Evolutionary conservation across 108 stramenopile species (phyloP).

Genomic region (Pseudonitzschia delicatissima): DNA sequence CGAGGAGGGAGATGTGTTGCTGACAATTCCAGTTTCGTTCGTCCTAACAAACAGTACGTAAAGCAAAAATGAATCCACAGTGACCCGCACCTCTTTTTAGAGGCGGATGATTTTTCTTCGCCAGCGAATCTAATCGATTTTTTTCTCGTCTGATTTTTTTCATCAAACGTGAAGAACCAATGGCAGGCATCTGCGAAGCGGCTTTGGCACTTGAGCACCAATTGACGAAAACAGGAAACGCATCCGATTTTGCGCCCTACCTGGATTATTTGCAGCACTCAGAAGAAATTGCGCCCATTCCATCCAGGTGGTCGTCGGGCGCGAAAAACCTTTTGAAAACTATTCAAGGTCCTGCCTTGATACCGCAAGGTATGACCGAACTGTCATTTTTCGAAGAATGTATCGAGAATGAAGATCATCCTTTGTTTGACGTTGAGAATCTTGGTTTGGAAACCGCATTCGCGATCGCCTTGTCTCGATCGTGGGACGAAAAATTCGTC

Average conservation of each 20-base stretch:
- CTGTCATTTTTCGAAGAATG: neutral
- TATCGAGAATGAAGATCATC: neutral
- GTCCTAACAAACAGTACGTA: conserved; percentile 6
- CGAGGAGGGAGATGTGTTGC: conserved; percentile 22
- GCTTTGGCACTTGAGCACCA: conserved; percentile 32
- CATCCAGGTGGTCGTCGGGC: conserved; percentile 24
- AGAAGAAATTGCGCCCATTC: conserved; percentile 10
- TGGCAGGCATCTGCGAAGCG: conserved; percentile 26
- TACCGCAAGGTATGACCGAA: neutral
- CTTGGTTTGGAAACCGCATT: conserved; percentile 15
- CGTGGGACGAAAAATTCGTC: conserved; percentile 25
- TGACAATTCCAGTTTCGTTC: conserved; percentile 22
- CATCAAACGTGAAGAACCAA: neutral
- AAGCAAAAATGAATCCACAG: neutral
- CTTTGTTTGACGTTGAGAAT: neutral
- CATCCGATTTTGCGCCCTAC: conserved; percentile 44
- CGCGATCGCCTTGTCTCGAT: conserved; percentile 10
- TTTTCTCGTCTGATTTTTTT: neutral
- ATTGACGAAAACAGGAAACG: neutral
- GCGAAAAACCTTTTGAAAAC: neutral
- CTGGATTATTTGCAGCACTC: conserved; percentile 34
- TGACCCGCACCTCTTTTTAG: neutral
- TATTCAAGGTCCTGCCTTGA: conserved; percentile 4
- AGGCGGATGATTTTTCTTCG: neutral
- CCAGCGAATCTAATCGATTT: neutral